A percentile compares a stretch with the other conserved stretches of the same genome.
Evolutionary conservation across 371 early-diverging fungal species (phyloP).

Genomic region (Haplosporangium sp.): DNA sequence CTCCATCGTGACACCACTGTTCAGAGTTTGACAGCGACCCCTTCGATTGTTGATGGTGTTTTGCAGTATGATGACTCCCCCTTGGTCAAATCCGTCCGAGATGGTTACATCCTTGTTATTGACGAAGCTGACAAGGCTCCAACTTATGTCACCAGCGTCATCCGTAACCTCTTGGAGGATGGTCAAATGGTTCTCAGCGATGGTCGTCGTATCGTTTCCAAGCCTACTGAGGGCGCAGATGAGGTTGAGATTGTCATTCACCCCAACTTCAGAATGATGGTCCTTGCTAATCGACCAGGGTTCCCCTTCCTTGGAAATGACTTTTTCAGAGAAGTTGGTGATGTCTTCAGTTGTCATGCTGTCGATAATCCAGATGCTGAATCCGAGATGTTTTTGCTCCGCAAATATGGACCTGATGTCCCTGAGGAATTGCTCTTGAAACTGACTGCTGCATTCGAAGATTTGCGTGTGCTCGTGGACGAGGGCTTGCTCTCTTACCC

Average conservation of each 20-base stretch:
- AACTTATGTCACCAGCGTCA: conserved; percentile 83
- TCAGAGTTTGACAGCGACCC: conserved; percentile 82
- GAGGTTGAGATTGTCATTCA: conserved; percentile 74
- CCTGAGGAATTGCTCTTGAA: conserved; percentile 73
- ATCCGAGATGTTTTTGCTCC: conserved; percentile 81
- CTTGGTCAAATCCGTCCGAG: conserved; percentile 59
- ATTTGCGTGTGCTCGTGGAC: conserved; percentile 80
- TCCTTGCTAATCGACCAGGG: conserved; percentile 89
- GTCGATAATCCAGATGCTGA: conserved; percentile 85
- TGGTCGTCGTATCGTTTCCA: conserved; percentile 80
- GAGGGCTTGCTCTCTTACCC: conserved; percentile 86
- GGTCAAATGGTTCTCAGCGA: conserved; percentile 90
- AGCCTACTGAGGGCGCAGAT: conserved; percentile 41
- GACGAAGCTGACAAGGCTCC: conserved; percentile 94
- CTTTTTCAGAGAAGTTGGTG: conserved; percentile 87
- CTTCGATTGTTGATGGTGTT: conserved; percentile 80
- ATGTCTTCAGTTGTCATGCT: conserved; percentile 82
- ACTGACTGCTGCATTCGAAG: conserved; percentile 80
- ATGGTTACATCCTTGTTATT: conserved; percentile 81
- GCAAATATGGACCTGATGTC: conserved; percentile 81
- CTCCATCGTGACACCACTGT: conserved; percentile 89
- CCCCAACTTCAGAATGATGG: conserved; percentile 84
- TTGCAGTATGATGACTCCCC: conserved; percentile 84
- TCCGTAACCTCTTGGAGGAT: conserved; percentile 85
- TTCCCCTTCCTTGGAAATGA: conserved; percentile 82